Percentiles rank a stretch among this genome's conserved stretches.
phyloP scores from a whole-genome alignment of 2,329 filamentous ascomycete species.

The Colletotrichum incanum region DNA sequence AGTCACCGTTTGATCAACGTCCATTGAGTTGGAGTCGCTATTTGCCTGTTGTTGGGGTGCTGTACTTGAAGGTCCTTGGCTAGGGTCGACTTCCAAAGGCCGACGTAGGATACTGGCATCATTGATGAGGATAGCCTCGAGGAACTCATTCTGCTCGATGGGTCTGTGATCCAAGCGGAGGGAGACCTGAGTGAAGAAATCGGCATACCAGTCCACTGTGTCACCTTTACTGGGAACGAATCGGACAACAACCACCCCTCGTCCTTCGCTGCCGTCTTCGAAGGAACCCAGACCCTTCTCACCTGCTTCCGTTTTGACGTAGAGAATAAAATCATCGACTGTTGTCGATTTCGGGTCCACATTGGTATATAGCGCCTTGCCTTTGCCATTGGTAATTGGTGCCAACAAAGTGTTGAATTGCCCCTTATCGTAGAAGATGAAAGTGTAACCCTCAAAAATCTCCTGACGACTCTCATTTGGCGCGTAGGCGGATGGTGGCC shows the following conservation, averaged over 20 bases:
- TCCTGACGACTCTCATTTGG: slow-evolving; percentile 77
- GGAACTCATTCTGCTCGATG: slow-evolving; percentile 90
- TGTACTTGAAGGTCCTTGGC: slow-evolving; percentile 48
- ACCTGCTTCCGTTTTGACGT: slow-evolving; percentile 81
- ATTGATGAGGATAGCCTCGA: slow-evolving; percentile 89
- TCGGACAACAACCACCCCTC: slow-evolving; percentile 85
- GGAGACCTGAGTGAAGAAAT: slow-evolving; percentile 80
- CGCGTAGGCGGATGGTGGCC: slow-evolving; percentile 78
- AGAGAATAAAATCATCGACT: slow-evolving; percentile 83
- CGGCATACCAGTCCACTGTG: slow-evolving; percentile 75
- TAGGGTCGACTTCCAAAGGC: slow-evolving; percentile 71
- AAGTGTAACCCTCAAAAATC: slow-evolving; percentile 89
- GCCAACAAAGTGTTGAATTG: slow-evolving; percentile 85
- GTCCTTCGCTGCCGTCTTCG: slow-evolving; percentile 74
- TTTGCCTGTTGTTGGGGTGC: slow-evolving; percentile 40
- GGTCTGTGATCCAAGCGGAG: slow-evolving; percentile 83
- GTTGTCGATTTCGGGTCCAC: slow-evolving; percentile 75
- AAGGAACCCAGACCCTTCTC: slow-evolving; percentile 79
- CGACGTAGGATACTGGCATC: slow-evolving; percentile 82
- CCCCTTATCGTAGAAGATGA: slow-evolving; percentile 84
- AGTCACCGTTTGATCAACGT: slow-evolving; percentile 45
- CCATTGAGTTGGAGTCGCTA: slow-evolving; percentile 45
- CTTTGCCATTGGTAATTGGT: slow-evolving; percentile 83
- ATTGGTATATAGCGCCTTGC: slow-evolving; percentile 82
- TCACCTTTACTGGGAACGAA: slow-evolving; percentile 73